These are phyloP conservation scores for Phialemoniopsis sp. DNA, from an alignment of 2,329 filamentous ascomycete species.

Conservation along the genomic window DNA sequence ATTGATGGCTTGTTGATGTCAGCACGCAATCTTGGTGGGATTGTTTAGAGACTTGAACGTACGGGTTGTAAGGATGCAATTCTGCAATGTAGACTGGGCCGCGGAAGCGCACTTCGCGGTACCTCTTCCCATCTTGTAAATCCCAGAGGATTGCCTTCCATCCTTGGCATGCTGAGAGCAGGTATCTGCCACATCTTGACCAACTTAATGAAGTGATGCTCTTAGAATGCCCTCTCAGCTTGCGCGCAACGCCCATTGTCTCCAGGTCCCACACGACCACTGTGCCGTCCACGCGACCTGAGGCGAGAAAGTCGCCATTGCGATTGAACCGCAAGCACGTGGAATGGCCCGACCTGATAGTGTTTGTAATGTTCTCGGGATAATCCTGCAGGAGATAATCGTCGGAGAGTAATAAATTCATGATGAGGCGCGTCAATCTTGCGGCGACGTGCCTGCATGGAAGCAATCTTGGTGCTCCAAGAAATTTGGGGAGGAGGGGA, in stretches of 20 bases:
- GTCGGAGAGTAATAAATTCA: slow-evolving; percentile 59
- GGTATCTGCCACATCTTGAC: slow-evolving; percentile 86
- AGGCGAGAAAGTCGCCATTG: slow-evolving; percentile 90
- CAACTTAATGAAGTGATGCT: slow-evolving; percentile 94
- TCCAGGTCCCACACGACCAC: slow-evolving; percentile 97
- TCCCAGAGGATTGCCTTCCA: slow-evolving; percentile 98
- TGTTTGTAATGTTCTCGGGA: slow-evolving; percentile 83
- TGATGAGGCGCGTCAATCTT: slow-evolving; percentile 19
- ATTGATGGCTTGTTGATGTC: slow-evolving; percentile 79
- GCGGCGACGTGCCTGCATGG: not conserved
- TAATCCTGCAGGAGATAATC: slow-evolving; percentile 73
- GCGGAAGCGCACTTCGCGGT: slow-evolving; percentile 85
- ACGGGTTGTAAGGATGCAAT: slow-evolving; percentile 88
- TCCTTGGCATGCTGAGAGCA: slow-evolving; percentile 89
- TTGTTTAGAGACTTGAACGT: slow-evolving; percentile 25
- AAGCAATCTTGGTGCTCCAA: not conserved
- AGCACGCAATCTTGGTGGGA: no score
- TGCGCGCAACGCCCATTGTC: slow-evolving; percentile 93
- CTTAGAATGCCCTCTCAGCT: slow-evolving; percentile 86
- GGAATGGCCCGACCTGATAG: slow-evolving; percentile 69
- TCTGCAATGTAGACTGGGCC: slow-evolving; percentile 95
- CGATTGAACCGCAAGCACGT: slow-evolving; percentile 82
- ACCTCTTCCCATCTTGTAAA: slow-evolving; percentile 62
- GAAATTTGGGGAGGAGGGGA: no score
- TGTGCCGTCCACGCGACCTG: slow-evolving; percentile 88